A percentile compares a stretch with the other conserved stretches of the same genome.
Conservation (phyloP, 2,329 filamentous ascomycete species). For the Epicoccum sorghinum region DNA sequence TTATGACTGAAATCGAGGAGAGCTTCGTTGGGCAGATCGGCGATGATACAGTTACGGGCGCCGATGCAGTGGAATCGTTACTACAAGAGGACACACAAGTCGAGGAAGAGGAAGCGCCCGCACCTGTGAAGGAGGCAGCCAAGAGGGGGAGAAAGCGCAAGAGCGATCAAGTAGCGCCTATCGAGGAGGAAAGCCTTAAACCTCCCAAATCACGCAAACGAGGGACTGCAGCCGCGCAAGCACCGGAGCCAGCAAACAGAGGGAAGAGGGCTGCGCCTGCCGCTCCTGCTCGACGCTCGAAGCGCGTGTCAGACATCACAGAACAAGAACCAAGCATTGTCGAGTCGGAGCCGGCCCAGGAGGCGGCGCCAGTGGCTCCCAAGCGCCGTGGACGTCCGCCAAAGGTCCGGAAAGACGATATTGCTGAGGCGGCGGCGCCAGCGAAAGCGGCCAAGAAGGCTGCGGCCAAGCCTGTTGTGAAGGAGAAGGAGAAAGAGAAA, state of each 20-base stretch:
- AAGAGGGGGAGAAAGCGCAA: slow-evolving; percentile 41
- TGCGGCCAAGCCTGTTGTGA: slow-evolving; percentile 5
- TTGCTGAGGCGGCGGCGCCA: slow-evolving; percentile 17
- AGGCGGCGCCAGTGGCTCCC: slow-evolving; percentile 21
- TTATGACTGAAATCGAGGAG: slow-evolving; percentile 33
- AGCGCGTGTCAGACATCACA: slow-evolving; percentile 36
- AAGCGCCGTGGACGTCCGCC: slow-evolving; percentile 38
- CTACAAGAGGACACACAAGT: slow-evolving; percentile 26
- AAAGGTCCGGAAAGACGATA: slow-evolving; percentile 23
- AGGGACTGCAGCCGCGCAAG: slow-evolving; percentile 17
- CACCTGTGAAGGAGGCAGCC: slow-evolving; percentile 31
- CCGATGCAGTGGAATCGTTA: slow-evolving; percentile 15
- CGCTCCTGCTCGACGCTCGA: slow-evolving; percentile 31
- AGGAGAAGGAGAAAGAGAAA: slow-evolving; percentile 24
- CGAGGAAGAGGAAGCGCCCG: slow-evolving; percentile 33
- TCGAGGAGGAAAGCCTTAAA: slow-evolving; percentile 24
- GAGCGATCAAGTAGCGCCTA: slow-evolving; percentile 29
- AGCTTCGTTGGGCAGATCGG: slow-evolving; percentile 38
- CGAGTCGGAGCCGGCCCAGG: slow-evolving; percentile 31
- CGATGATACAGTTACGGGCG: slow-evolving; percentile 34
- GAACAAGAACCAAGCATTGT: slow-evolving; percentile 35
- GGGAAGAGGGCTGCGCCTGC: slow-evolving; percentile 26
- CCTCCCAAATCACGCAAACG: slow-evolving; percentile 27
- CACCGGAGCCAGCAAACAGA: slow-evolving; percentile 24
- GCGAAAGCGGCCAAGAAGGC: slow-evolving; percentile 1